Evolutionary conservation across 164 flowering plant species (phyloP).

Genomic region (Warburgia ugandensis): DNA sequence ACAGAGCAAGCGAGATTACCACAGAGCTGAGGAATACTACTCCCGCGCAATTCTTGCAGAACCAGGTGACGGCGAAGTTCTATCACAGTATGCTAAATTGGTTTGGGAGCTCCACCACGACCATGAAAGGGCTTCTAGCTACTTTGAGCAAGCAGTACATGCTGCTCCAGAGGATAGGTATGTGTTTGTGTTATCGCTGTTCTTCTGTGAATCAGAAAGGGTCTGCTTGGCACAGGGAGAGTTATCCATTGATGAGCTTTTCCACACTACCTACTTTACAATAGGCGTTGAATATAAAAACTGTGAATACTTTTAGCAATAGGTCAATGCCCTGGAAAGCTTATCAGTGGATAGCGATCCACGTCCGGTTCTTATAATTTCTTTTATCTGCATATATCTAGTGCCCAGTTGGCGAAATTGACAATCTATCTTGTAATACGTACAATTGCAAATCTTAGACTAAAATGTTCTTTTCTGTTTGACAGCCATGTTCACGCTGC

Average conservation of each 20-base stretch:
- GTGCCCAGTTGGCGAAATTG: background rate
- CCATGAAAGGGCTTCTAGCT: slow-evolving; percentile 36
- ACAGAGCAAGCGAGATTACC: slow-evolving; percentile 40
- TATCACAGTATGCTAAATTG: slow-evolving; percentile 59
- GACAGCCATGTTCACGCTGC: slow-evolving; percentile 72
- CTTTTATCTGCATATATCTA: too few species aligned
- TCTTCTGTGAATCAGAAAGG: background rate
- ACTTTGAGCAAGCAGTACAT: slow-evolving; percentile 49
- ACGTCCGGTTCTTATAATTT: too few species aligned
- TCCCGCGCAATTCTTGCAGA: slow-evolving; percentile 68
- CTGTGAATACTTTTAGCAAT: too few species aligned
- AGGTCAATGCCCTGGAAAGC: too few species aligned
- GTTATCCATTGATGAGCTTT: too few species aligned
- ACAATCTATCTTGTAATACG: background rate
- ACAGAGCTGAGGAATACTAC: slow-evolving; percentile 54
- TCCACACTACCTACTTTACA: too few species aligned
- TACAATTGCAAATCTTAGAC: background rate
- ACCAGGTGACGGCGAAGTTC: slow-evolving; percentile 54
- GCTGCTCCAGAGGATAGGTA: slow-evolving; percentile 60
- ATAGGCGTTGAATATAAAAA: too few species aligned
- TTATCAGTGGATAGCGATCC: too few species aligned
- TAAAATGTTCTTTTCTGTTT: background rate
- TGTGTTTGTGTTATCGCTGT: slow-evolving; percentile 19
- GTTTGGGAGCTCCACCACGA: slow-evolving; percentile 58
- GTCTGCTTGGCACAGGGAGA: background rate